Conservation (phyloP, 805 yeast genomes). For the Schwanniomyces pseudopolymorphus region DNA sequence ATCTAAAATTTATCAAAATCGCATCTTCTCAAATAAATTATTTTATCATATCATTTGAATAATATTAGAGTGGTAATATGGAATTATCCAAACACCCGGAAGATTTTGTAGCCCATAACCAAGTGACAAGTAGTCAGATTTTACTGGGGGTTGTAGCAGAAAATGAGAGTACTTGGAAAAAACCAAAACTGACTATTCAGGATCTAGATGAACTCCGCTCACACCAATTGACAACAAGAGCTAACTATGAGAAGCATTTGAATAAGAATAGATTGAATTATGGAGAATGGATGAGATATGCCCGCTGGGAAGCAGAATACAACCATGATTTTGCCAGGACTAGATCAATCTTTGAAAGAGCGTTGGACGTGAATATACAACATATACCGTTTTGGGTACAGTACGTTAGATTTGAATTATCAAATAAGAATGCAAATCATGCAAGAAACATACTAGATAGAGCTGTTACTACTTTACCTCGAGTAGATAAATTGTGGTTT, state of each 20-base stretch:
- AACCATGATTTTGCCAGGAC: conserved; percentile 79
- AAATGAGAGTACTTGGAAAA: conserved; percentile 21
- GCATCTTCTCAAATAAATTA: not conserved
- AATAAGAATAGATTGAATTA: conserved; percentile 78
- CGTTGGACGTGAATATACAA: conserved; percentile 70
- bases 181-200: conserved; percentile 37
- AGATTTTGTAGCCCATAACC: not conserved
- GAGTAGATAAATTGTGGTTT: conserved; percentile 85
- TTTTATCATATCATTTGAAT: not conserved
- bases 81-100: not conserved
- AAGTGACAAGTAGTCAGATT: conserved; percentile 32
- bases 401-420: conserved; percentile 76
- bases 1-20: not conserved
- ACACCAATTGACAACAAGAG: conserved; percentile 70
- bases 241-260: conserved; percentile 83
- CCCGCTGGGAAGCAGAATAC: conserved; percentile 73
- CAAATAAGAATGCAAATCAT: conserved; percentile 73
- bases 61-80: not conserved
- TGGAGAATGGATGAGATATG: conserved; percentile 92
- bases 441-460: conserved; percentile 84
- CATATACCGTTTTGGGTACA: conserved; percentile 84
- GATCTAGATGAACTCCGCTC: conserved; percentile 83
- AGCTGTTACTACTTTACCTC: conserved; percentile 70
- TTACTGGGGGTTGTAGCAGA: conserved; percentile 33
- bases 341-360: conserved; percentile 84